Base-by-base conservation (phyloP, 306 rosid species). In the Luffa aegyptiaca region DNA sequence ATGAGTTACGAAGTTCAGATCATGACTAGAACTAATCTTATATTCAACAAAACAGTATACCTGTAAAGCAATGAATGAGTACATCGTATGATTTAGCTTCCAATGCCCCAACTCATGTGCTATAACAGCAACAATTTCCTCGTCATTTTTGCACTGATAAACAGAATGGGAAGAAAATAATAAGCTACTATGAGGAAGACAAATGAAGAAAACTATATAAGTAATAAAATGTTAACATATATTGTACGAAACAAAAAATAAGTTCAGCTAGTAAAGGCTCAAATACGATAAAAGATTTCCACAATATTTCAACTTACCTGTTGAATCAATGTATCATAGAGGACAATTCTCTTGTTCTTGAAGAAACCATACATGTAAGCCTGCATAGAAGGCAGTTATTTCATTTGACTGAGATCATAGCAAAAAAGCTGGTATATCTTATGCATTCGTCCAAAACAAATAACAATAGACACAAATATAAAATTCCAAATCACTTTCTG, bases 321-420 rank as follows among this genome's bases (percentile, higher is more conserved):
- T 82, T 95, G 97, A 88, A 95, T 87, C 88, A 95, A 81, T 44
- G 99, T 95, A 87, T 95, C 99, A 86, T 95, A 95, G 77, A 93
- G 97, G 75, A 95, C 99, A 52, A 95, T 95, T 79, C 99, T 86
- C 90, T 93, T 95, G 90, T 95, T 95, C 83, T 95, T 95, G 84
- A 93, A 95, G 88, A 95, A 95, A 69, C 99, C 99, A 78, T 95
- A 95, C 99, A 95, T 95, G 81, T 95, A 95, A 74, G 99, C 99
- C 99, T 95, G 97, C 86, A 87, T 31, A 17, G 6, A 59, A 33
- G 12, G 33, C 48, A 53, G 6, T 35, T 36, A 75, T 52, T 51
- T 36, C 49, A 8, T 52, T 51, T 36, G 64, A 8, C 26, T 75
- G 13, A 52, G 79, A 59, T 62, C 46, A 62, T 20, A 17, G 73